Evolutionary conservation across 768 basidiomycete genomes (phyloP), one percentile per base, ranked within the genome.

Genomic region (Collybia mongolica): DNA sequence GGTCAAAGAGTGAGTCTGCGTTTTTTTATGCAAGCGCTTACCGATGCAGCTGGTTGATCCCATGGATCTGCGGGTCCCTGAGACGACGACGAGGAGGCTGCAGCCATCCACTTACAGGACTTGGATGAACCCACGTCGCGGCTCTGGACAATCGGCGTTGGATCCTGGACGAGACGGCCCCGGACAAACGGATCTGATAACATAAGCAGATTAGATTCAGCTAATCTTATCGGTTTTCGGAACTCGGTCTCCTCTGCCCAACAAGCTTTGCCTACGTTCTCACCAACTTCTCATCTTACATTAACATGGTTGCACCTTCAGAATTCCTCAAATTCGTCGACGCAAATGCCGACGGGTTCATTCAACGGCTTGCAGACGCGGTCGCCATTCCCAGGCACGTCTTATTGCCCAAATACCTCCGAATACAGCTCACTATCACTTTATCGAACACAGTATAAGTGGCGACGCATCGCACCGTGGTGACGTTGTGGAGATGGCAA

Each of bases 401-500:
- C 57, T 53, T 22, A 20, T 18, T 11, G 36, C 44, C 26, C 45
- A 42, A 15, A 42, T 8, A 26, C 20, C 20, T 36, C 22, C 19
- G 22, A 20, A 8, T 39, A 26, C 29, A 48, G 22, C 41, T 14
- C 22, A 41, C 51, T 9, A 46, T 46, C 45, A 17, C 23, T 26
- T 35, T 20, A 9, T 3, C 11, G 32, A 14, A 32, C 5, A 55
- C 61, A 87, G 88, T 59, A 73, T 93, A 54, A 84, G 83, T 52
- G 81, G 86, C 17, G 90, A 93, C 68, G 80, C 81, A 14, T 67
- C 76, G 4, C 83, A 80, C 61, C 84, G 94, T 37, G 66, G 76
- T 40, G 86, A 93, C 65, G 92, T 95, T 54, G 73, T 90, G 62
- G 77, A 73, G 56, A 99, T 99, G 97, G 88, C 84, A 0, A 71